phyloP scores from a whole-genome alignment of 1,139 yeast species.

The Nakaseomyces bracarensis region DNA sequence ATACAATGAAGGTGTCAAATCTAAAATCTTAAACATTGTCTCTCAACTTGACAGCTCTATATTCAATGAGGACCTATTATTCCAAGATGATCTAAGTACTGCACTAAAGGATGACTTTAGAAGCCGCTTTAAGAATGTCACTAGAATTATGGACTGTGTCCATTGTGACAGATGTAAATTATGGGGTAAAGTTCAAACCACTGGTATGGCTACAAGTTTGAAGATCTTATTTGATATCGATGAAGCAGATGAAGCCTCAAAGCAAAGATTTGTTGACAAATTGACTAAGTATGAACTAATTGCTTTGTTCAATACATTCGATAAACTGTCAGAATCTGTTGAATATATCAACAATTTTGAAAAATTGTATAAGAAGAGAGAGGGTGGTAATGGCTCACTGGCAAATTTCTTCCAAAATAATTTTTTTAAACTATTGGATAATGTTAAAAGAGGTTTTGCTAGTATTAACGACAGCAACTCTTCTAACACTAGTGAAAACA shows the following conservation, averaged over 20 bases:
- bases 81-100: slow-evolving; percentile 39
- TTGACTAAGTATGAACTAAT: slow-evolving; percentile 81
- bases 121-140: slow-evolving; percentile 75
- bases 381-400: slow-evolving; percentile 17
- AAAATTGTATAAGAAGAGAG: slow-evolving; percentile 38
- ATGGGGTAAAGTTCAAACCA: slow-evolving; percentile 97
- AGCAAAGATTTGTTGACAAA: slow-evolving; percentile 37
- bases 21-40: slow-evolving; percentile 36
- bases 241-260: slow-evolving; percentile 35
- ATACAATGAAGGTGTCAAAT: slow-evolving; percentile 43
- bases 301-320: slow-evolving; percentile 85
- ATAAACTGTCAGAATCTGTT: slow-evolving; percentile 78
- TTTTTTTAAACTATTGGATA: slow-evolving; percentile 26
- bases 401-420: slow-evolving; percentile 27
- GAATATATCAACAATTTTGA: slow-evolving; percentile 68
- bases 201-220: slow-evolving; percentile 94
- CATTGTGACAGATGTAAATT: slow-evolving; percentile 95
- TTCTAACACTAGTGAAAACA: slow-evolving; percentile 6
- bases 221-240: slow-evolving; percentile 76
- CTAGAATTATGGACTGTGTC: slow-evolving; percentile 94
- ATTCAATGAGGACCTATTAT: slow-evolving; percentile 51
- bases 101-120: slow-evolving; percentile 67
- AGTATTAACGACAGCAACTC: slow-evolving; percentile 8
- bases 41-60: slow-evolving; percentile 40
- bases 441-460: slow-evolving; percentile 20